Evolutionary conservation across 495 filamentous ascomycete genomes (phyloP), one percentile per base, ranked within the genome.

Genomic region (Penicillium robsamsonii): DNA sequence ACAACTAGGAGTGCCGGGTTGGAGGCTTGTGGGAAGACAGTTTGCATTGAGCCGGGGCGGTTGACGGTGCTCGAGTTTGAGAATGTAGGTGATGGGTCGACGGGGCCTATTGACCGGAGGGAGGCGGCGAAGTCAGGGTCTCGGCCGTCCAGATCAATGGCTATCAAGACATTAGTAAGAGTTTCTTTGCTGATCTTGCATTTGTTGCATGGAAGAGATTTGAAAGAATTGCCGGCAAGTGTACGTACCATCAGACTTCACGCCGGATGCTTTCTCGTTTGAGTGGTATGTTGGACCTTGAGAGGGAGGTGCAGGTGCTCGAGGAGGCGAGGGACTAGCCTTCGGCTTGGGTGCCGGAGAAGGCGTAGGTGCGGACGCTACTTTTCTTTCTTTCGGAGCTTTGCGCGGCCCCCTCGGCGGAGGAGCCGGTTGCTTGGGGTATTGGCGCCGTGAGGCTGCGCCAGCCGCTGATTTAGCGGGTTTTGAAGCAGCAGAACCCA

Each of bases 401-500:
- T 67, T 47, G 22, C 61, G 50, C 24, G 64, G 49, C 31, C 69
- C 47, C 18, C 71, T 60, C 2, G 74, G 64, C 4, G 72, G 57
- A 13, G 71, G 62, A 11, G 75, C 66, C 10, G 78, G 60, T 42
- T 77, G 69, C 50, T 79, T 78, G 5, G 84, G 83, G 61, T 85
- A 87, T 63, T 84, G 77, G 15, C 79, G 77, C 49, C 80, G 74
- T 18, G 78, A 66, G 33, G 76, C 78, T 27, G 76, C 70, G n/a
- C 72, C 64, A 3, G 78, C 77, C 48, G 84, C 81, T 15, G 82
- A 76, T 22, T 73, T 73, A 6, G 75, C 81, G 27, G 80, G 82
- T 70, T 88, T 89, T 6, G 86, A 89, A 33, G 80, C 63, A 15
- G 81, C 78, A 3, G 82, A 78, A 24, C 86, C 86, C 86, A 89